These are phyloP conservation scores for Fusarium staphyleae DNA, from an alignment of 2,329 filamentous ascomycete species.

Conservation along the genomic window DNA sequence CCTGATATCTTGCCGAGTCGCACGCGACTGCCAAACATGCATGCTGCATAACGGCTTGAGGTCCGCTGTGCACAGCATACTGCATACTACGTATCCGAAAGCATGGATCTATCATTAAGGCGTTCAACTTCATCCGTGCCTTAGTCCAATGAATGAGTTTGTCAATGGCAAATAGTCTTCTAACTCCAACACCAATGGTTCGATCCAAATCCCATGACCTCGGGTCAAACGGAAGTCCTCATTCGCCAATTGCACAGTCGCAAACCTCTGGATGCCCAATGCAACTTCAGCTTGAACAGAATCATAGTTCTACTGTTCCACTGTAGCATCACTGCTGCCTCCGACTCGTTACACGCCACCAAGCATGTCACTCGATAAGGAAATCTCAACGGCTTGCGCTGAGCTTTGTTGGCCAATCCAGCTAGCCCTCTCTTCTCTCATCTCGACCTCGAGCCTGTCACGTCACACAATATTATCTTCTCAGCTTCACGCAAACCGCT, in stretches of 20 bases:
- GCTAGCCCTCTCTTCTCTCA: slow-evolving; percentile 21
- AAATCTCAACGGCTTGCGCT: slow-evolving; percentile 15
- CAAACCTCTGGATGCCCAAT: slow-evolving; percentile 22
- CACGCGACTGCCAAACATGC: slow-evolving; percentile 14
- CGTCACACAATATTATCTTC: slow-evolving; percentile 26
- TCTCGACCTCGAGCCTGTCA: slow-evolving; percentile 18
- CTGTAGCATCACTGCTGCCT: slow-evolving; percentile 9
- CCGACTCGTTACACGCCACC: slow-evolving; percentile 19
- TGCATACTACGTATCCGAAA: slow-evolving; percentile 1
- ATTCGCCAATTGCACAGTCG: slow-evolving; percentile 19
- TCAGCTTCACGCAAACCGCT: slow-evolving; percentile 28
- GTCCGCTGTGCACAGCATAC: slow-evolving; percentile 9
- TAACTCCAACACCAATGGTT: too few relatives aligned
- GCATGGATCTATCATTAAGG: not conserved
- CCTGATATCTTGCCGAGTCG: slow-evolving; percentile 4
- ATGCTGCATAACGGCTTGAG: slow-evolving; percentile 9
- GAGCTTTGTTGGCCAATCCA: slow-evolving; percentile 8
- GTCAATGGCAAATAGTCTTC: too few relatives aligned
- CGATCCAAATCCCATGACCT: not conserved
- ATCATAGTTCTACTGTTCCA: not conserved
- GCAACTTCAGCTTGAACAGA: slow-evolving; percentile 16
- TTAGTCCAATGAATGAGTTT: too few relatives aligned
- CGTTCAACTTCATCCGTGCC: too few relatives aligned
- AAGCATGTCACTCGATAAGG: slow-evolving; percentile 27
- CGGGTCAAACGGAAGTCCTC: not conserved